Evolutionary conservation across 371 early-diverging fungal species (phyloP).

Genomic region (Mortierella sp.): DNA sequence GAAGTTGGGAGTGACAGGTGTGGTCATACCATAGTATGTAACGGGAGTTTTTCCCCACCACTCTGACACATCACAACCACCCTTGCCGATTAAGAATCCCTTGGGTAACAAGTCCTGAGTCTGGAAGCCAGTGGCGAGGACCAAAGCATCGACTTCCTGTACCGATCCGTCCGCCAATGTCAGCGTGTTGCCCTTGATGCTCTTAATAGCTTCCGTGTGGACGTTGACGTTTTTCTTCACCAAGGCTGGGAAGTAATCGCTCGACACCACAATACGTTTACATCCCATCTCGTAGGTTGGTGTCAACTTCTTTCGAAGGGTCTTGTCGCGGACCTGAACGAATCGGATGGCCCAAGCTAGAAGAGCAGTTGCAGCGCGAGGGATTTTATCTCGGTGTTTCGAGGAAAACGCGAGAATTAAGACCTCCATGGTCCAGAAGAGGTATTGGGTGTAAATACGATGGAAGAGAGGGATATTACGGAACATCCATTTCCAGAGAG

Average conservation of each 20-base stretch:
- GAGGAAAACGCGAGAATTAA: slow-evolving; percentile 21
- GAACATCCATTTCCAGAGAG: slow-evolving; percentile 47
- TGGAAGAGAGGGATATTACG: slow-evolving; percentile 52
- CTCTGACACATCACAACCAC: slow-evolving; percentile 14
- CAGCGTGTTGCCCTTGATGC: slow-evolving; percentile 58
- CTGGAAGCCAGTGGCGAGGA: slow-evolving; percentile 73
- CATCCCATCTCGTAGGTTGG: slow-evolving; percentile 64
- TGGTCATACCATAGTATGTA: slow-evolving; percentile 42
- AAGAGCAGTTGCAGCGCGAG: neutral
- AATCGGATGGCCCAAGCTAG: slow-evolving; percentile 35
- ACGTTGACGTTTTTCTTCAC: slow-evolving; percentile 59
- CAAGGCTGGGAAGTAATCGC: slow-evolving; percentile 61
- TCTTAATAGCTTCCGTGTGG: slow-evolving; percentile 53
- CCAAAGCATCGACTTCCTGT: slow-evolving; percentile 62
- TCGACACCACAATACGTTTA: slow-evolving; percentile 64
- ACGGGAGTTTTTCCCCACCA: slow-evolving; percentile 10
- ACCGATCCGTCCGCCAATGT: slow-evolving; percentile 55
- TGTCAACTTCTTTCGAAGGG: slow-evolving; percentile 54
- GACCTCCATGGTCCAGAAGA: slow-evolving; percentile 24
- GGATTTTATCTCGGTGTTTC: slow-evolving; percentile 1
- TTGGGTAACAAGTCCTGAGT: slow-evolving; percentile 33
- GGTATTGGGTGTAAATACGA: slow-evolving; percentile 17
- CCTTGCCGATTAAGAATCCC: slow-evolving; percentile 35
- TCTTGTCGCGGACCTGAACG: slow-evolving; percentile 32
- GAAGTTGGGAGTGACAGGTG: slow-evolving; percentile 55